Conservation (phyloP, 495 filamentous ascomycete species). For the Aspergillus ostianus region DNA sequence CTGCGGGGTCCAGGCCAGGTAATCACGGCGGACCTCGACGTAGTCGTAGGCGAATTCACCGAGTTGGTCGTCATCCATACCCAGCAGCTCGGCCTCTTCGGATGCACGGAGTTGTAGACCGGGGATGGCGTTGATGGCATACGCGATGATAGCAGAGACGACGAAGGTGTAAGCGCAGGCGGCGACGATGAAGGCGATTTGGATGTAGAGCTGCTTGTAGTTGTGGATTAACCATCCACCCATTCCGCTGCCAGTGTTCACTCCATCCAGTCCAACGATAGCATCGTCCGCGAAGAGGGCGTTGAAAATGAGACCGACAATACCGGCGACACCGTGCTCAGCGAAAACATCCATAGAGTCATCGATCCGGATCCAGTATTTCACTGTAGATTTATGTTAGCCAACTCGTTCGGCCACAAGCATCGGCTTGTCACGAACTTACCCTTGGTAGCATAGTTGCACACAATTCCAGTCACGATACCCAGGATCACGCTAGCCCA, state of each 20-base stretch:
- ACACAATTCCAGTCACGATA: conserved; percentile 76
- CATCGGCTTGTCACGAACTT: conserved; percentile 21
- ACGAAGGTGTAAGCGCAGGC: conserved; percentile 74
- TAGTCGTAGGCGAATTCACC: conserved; percentile 99
- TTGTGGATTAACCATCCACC: conserved; percentile 90
- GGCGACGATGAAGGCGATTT: conserved; percentile 86
- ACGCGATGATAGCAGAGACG: conserved; percentile 80
- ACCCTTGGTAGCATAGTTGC: conserved; percentile 92
- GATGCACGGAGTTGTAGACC: conserved; percentile 89
- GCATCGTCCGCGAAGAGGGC: conserved; percentile 82
- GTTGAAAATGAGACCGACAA: conserved; percentile 91
- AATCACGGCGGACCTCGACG: conserved; percentile 95
- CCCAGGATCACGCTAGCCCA: conserved; percentile 88
- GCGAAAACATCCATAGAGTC: conserved; percentile 98
- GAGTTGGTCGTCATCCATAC: conserved; percentile 98
- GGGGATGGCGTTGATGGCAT: conserved; percentile 79
- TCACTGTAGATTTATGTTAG: conserved; percentile 56
- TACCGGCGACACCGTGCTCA: conserved; percentile 94
- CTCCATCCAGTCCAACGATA: conserved; percentile 91
- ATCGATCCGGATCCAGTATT: conserved; percentile 93
- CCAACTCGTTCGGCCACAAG: conserved; percentile 14
- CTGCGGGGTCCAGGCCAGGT: conserved; percentile 94
- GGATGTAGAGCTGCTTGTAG: conserved; percentile 86
- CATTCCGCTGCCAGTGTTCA: conserved; percentile 68
- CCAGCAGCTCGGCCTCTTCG: conserved; percentile 94